Conservation (phyloP, 179 eudicot species). For the Heliamphora pulchella region DNA sequence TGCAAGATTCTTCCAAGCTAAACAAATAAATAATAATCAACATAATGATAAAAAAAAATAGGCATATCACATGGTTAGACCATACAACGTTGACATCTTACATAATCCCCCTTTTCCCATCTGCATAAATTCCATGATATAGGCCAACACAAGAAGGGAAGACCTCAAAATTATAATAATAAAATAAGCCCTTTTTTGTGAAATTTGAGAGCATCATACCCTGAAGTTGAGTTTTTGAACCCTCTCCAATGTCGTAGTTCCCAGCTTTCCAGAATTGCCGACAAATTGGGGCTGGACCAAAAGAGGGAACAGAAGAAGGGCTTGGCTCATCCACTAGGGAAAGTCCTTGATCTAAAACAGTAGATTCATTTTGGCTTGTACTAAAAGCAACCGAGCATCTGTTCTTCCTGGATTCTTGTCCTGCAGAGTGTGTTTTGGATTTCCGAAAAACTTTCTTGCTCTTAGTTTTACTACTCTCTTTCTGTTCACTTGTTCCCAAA, state of each 20-base stretch:
- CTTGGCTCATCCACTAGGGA: background rate
- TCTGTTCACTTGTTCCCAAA: background rate
- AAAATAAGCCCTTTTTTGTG: background rate
- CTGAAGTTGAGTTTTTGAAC: slow-evolving; percentile 5
- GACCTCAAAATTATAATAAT: background rate
- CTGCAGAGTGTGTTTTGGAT: background rate
- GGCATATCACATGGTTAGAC: background rate
- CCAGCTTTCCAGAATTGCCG: slow-evolving; percentile 26
- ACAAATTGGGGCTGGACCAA: slow-evolving; percentile 13
- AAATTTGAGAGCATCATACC: slow-evolving; percentile 8
- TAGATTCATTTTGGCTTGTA: background rate
- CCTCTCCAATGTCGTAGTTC: slow-evolving; percentile 9
- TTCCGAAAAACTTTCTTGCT: background rate
- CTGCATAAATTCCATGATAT: background rate
- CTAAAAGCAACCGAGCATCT: background rate
- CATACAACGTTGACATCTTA: background rate
- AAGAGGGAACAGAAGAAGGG: background rate
- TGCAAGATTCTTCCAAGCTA: background rate
- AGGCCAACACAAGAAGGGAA: background rate
- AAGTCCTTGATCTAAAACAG: background rate
- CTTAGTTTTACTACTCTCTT: background rate
- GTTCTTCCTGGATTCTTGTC: background rate
- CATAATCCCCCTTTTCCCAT: background rate
- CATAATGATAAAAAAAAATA: background rate
- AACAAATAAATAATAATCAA: background rate